These are phyloP conservation scores for Fusarium newnesense DNA, from an alignment of 2,329 filamentous ascomycete species.

Conservation along the genomic window DNA sequence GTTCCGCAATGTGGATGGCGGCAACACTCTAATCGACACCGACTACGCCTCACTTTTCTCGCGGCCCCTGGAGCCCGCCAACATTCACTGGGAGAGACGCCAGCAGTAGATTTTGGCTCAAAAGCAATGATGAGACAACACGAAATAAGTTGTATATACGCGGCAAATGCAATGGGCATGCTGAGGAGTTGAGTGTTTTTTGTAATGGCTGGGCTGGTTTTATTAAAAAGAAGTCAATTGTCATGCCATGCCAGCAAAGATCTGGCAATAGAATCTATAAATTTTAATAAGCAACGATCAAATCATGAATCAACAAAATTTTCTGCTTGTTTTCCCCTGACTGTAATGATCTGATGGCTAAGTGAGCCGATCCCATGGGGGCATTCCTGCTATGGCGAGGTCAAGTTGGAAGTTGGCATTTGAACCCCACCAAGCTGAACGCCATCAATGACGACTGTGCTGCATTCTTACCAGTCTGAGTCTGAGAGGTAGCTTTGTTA, in stretches of 20 bases:
- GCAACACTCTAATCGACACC: conserved; percentile 73
- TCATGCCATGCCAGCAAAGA: conserved; percentile 33
- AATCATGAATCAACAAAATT: conserved; percentile 19
- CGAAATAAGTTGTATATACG: conserved; percentile 43
- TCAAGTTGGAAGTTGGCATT: conserved; percentile 29
- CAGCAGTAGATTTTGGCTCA: conserved; percentile 53
- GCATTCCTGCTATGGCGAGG: not conserved
- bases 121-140: conserved; percentile 27
- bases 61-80: conserved; percentile 75
- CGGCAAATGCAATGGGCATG: conserved; percentile 40
- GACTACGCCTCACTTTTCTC: conserved; percentile 79
- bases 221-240: conserved; percentile 38
- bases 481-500: not conserved
- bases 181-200: conserved; percentile 41
- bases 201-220: conserved; percentile 41
- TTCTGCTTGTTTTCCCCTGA: not conserved
- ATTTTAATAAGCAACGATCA: conserved; percentile 41
- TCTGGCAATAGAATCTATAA: conserved; percentile 39
- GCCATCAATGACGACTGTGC: conserved; percentile 32
- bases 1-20: conserved; percentile 79
- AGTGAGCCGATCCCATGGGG: conserved; percentile 8
- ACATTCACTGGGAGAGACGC: conserved; percentile 80
- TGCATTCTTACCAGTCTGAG: not conserved
- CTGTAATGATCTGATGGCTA: not conserved
- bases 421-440: conserved; percentile 24